phyloP scores from a whole-genome alignment of 441 rosid species.

The Populus hybrid region DNA sequence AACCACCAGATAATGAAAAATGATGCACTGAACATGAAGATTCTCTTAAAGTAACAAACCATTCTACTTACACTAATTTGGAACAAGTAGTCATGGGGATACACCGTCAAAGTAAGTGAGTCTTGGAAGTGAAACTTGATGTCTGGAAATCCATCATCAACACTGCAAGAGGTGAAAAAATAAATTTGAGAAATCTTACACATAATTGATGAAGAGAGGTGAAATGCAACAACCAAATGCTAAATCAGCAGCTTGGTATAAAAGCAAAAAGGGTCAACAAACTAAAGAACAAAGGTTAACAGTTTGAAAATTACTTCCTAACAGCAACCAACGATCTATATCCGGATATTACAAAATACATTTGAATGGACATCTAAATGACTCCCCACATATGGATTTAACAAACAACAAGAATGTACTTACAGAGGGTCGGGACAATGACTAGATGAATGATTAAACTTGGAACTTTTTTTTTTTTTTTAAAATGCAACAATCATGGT shows the following conservation, averaged over 20 bases:
- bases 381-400: background rate
- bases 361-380: background rate
- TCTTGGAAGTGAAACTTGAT: slow-evolving; percentile 67
- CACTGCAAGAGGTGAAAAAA: slow-evolving; percentile 47
- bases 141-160: slow-evolving; percentile 68
- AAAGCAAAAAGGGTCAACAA: background rate
- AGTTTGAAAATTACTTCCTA: background rate
- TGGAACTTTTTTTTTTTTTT: background rate
- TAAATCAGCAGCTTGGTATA: background rate
- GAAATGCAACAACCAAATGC: background rate
- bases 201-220: background rate
- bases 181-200: background rate
- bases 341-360: background rate
- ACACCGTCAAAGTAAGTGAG: slow-evolving; percentile 53
- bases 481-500: background rate
- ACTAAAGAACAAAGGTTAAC: background rate
- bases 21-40: slow-evolving; percentile 2
- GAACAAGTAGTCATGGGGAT: slow-evolving; percentile 79
- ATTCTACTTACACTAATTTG: slow-evolving; percentile 48
- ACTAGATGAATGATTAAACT: background rate
- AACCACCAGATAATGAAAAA: background rate
- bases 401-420: background rate
- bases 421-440: background rate
- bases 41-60: background rate
- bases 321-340: background rate